A percentile compares a stretch with the other conserved stretches of the same genome.
Conservation (phyloP, 2,329 filamentous ascomycete species). For the Talaromyces marneffei region DNA sequence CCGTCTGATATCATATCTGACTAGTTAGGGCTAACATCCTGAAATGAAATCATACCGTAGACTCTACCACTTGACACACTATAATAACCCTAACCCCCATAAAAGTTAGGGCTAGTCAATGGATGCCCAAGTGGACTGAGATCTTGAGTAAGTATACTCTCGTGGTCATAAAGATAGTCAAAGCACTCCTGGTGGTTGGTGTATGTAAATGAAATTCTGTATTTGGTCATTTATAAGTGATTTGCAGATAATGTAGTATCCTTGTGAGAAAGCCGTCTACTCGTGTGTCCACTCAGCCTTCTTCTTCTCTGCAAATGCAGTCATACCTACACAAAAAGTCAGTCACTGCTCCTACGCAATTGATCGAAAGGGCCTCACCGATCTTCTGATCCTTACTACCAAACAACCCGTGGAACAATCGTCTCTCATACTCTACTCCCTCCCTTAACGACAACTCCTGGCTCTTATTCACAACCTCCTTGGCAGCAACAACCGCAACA, state of each 20-base stretch:
- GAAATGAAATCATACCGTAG: not conserved
- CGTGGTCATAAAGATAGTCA: not conserved
- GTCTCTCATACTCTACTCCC: constrained; percentile 89
- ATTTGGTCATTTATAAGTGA: no score
- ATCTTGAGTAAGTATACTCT: not conserved
- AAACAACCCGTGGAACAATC: constrained; percentile 88
- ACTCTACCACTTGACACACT: not conserved
- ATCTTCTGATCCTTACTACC: constrained; percentile 96
- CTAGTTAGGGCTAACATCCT: not conserved
- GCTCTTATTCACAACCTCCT: constrained; percentile 99
- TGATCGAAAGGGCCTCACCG: constrained; percentile 47
- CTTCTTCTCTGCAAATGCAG: constrained; percentile 90
- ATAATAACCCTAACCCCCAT: no score
- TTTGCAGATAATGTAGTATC: not conserved
- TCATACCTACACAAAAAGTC: constrained; percentile 54
- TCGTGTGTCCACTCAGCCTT: constrained; percentile 86
- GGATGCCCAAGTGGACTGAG: no score
- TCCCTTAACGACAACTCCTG: constrained; percentile 83
- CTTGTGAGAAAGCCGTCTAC: constrained; percentile 36
- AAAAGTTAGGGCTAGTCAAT: no score
- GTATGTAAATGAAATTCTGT: no score
- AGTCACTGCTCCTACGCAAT: not conserved
- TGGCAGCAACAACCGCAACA: constrained; percentile 82
- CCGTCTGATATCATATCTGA: constrained; percentile 3
- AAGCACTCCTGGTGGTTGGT: no score